Base-by-base conservation (phyloP, 805 yeast species). In the Ogataea allantospora region DNA sequence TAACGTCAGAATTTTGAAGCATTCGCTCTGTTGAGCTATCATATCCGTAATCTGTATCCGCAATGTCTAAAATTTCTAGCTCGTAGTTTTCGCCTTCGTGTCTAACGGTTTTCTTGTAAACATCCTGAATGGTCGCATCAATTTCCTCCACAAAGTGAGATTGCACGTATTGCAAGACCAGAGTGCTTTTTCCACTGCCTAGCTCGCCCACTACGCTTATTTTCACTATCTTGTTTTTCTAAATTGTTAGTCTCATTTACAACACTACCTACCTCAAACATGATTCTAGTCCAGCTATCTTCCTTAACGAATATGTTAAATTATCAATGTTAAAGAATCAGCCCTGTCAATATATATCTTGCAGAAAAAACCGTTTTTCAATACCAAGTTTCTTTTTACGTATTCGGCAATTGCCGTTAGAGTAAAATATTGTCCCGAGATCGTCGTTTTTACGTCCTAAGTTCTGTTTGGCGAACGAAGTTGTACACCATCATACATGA, bases 11-110 rank as follows among this genome's bases (percentile, higher is more conserved):
- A 6, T 47, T 41, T 18, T 18, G 26, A 7, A 55, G 44, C 18
- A 55, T 30, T 8, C 12, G 13, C 13, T 39, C 43, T 26, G 51
- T 48, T 8, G 27, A 38, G 4, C 32, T 27, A 3, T 49, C 50
- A 10, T 44, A 66, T 46, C 68, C 68, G 44, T 70, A 75, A 47
- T 72, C 96, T 44, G 82, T 82, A 30, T 96, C 98, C 1, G 95
- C 95, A 3, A 96, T 88, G 56, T 93, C 99, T 44, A 89, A 67
- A 37, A 76, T 67, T 42, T 74, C 77, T 49, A 75, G 52, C 5
- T 50, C 37, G 13, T 60, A 65, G 34, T 54, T 62, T 44, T 64
- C 65, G 18, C 56, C 65, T 40, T 71, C 71, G 17, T 69, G 59
- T 25, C 55, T 22, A 5, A 46, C 30, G 6, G 28, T 27, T 19